Evolutionary conservation across 495 filamentous ascomycete genomes (phyloP).

Genomic region (Talaromyces thailandensis): DNA sequence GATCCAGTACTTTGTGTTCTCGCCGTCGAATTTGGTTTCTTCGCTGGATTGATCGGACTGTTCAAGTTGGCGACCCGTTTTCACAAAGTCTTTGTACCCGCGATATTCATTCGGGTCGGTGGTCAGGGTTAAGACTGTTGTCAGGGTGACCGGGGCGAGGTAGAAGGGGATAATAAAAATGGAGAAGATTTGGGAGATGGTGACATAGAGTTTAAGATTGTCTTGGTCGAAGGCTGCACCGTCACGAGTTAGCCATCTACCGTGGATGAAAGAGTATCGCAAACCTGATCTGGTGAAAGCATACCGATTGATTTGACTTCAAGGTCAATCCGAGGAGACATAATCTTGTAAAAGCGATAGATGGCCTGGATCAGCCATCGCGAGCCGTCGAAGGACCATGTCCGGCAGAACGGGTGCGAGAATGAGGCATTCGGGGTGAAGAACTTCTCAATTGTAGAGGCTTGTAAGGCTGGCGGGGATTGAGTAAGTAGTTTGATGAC

Average conservation of each 20-base stretch:
- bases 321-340: conserved; percentile 66
- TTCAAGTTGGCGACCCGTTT: neutral
- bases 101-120: conserved; percentile 18
- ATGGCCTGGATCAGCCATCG: conserved; percentile 56
- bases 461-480: conserved; percentile 53
- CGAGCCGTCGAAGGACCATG: conserved; percentile 47
- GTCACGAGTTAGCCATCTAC: neutral
- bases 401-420: conserved; percentile 71
- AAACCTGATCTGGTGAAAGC: conserved; percentile 3
- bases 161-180: conserved; percentile 72
- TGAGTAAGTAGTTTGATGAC: conserved; percentile 62
- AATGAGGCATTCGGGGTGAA: conserved; percentile 65
- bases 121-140: conserved; percentile 60
- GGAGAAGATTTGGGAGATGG: conserved; percentile 61
- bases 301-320: conserved; percentile 59
- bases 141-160: conserved; percentile 54
- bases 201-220: conserved; percentile 58
- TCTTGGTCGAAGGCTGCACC: conserved; percentile 56
- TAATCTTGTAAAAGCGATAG: conserved; percentile 80
- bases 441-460: conserved; percentile 52
- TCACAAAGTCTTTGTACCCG: conserved; percentile 10
- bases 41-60: conserved; percentile 8
- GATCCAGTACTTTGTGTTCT: conserved; percentile 51
- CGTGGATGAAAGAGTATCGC: neutral
- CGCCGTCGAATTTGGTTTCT: conserved; percentile 1